Evolutionary conservation across 108 stramenopile species (phyloP).

Genomic region (Pseudonitzschia delicatissima): DNA sequence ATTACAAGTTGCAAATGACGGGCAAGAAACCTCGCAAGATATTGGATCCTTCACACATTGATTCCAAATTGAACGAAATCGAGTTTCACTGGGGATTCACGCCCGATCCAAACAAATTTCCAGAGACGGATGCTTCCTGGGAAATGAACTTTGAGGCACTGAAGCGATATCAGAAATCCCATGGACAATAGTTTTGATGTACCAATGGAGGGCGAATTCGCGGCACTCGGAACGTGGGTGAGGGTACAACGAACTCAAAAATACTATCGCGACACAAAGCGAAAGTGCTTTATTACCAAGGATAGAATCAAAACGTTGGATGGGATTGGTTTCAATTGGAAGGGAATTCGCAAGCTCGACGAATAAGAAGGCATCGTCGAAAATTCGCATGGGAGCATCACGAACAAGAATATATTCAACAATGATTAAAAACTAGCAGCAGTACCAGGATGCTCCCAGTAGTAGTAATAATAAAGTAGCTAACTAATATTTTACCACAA

Average conservation of each 20-base stretch:
- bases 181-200: slow-evolving; percentile 7
- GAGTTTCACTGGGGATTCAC: slow-evolving; percentile 13
- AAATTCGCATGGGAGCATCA: too few species aligned
- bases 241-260: slow-evolving; percentile 10
- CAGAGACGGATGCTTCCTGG: slow-evolving; percentile 1
- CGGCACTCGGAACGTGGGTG: slow-evolving; percentile 3
- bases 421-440: too few species aligned
- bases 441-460: too few species aligned
- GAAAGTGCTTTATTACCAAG: slow-evolving; percentile 12
- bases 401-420: too few species aligned
- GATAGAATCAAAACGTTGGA: slow-evolving; percentile 6
- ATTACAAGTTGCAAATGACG: slow-evolving; percentile 6
- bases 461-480: too few species aligned
- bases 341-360: neutral
- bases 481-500: too few species aligned
- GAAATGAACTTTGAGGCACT: slow-evolving; percentile 2
- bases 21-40: neutral
- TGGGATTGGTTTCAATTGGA: slow-evolving; percentile 16
- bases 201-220: neutral
- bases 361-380: neutral
- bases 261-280: neutral
- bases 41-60: neutral
- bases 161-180: slow-evolving; percentile 3
- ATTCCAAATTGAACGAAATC: slow-evolving; percentile 2
- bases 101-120: neutral